A percentile compares a stretch with the other conserved stretches of the same genome.
phyloP scores from a whole-genome alignment of 768 basidiomycete species.

The Leccinum fibrillosum region DNA sequence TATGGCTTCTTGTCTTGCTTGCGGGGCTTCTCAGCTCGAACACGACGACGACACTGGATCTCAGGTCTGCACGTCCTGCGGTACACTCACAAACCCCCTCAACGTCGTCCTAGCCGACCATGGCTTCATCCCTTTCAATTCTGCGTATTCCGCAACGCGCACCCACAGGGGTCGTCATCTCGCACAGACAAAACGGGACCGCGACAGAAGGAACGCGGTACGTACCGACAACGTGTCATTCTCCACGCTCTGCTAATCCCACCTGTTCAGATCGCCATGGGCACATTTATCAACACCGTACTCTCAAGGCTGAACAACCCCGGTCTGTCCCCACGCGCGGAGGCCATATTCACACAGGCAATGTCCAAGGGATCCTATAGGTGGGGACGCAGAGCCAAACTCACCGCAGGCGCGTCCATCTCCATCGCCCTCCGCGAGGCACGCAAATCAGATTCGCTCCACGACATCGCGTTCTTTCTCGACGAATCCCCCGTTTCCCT shows the following conservation, averaged over 20 bases:
- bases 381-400: slow-evolving; percentile 75
- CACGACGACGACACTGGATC: slow-evolving; percentile 57
- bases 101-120: slow-evolving; percentile 58
- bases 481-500: slow-evolving; percentile 50
- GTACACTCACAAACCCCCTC: slow-evolving; percentile 61
- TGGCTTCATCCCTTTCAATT: slow-evolving; percentile 27
- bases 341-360: slow-evolving; percentile 64
- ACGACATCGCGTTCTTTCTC: slow-evolving; percentile 66
- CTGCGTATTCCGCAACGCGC: slow-evolving; percentile 47
- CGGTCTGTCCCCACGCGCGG: slow-evolving; percentile 63
- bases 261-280: slow-evolving; percentile 53
- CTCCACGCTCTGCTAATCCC: slow-evolving; percentile 13
- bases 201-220: slow-evolving; percentile 63
- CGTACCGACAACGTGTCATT: slow-evolving; percentile 19
- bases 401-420: slow-evolving; percentile 65
- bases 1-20: slow-evolving; percentile 45
- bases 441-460: slow-evolving; percentile 62
- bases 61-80: slow-evolving; percentile 66
- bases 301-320: slow-evolving; percentile 55
- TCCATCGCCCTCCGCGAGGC: slow-evolving; percentile 71
- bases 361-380: slow-evolving; percentile 56
- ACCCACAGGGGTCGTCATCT: slow-evolving; percentile 13
- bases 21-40: slow-evolving; percentile 46
- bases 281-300: slow-evolving; percentile 58
- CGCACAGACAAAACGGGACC: slow-evolving; percentile 28